Percentiles rank a stretch among this genome's conserved stretches.
Evolutionary conservation across 2,329 filamentous ascomycete genomes (phyloP).

Genomic region (Ophiostoma australiae): DNA sequence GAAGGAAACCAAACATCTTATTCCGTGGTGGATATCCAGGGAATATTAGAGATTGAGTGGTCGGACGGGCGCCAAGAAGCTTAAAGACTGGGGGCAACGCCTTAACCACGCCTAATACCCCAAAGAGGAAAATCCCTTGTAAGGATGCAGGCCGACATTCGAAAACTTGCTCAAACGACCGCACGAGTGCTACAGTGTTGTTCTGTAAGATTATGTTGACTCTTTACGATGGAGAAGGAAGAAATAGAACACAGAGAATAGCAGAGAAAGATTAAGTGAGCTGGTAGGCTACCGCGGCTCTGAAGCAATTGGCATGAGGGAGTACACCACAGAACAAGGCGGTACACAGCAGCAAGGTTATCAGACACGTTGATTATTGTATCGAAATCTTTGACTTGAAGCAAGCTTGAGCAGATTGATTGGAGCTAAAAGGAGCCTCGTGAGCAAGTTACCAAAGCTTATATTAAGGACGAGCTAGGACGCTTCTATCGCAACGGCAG

Average conservation of each 20-base stretch:
- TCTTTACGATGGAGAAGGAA: not conserved
- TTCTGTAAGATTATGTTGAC: not conserved
- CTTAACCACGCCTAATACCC: not conserved
- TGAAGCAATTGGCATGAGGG: not conserved
- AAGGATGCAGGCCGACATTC: not conserved
- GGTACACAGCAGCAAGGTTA: not conserved
- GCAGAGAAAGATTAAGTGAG: not conserved
- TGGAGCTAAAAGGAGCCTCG: not conserved
- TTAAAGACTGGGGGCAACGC: not conserved
- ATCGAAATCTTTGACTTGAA: not conserved
- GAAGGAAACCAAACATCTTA: not conserved
- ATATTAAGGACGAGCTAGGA: not conserved
- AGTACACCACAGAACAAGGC: not conserved
- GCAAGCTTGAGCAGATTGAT: not conserved
- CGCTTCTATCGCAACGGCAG: not conserved
- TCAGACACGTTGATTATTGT: too few relatives aligned
- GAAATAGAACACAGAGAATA: not conserved
- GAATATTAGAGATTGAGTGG: not conserved
- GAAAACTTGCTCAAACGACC: slow-evolving; percentile 30
- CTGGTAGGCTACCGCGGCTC: not conserved
- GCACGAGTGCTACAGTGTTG: slow-evolving; percentile 18
- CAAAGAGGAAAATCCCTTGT: slow-evolving; percentile 1
- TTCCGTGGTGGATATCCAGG: too few relatives aligned
- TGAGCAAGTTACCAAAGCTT: slow-evolving; percentile 6
- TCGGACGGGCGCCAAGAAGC: slow-evolving; percentile 9